These are phyloP conservation scores for Dicorynia guianensis DNA, from an alignment of 306 rosid species.

Conservation along the genomic window DNA sequence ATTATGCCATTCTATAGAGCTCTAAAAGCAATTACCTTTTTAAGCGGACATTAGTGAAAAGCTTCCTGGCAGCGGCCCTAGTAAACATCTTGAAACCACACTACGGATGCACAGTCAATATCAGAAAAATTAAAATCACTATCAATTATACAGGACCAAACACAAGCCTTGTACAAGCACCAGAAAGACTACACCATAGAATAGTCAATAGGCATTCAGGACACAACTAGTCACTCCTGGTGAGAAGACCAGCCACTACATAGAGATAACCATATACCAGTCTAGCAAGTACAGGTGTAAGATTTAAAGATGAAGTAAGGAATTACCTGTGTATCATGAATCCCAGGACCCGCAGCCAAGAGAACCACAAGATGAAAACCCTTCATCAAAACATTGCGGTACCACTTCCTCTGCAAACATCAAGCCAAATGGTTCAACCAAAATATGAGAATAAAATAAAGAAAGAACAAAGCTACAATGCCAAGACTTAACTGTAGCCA, in stretches of 20 bases:
- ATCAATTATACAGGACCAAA: conserved; percentile 18
- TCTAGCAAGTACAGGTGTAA: conserved; percentile 7
- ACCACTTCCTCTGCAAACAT: conserved; percentile 83
- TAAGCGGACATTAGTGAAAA: conserved; percentile 82
- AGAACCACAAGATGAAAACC: conserved; percentile 98
- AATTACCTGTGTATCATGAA: conserved; percentile 91
- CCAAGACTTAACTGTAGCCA: conserved; percentile 79
- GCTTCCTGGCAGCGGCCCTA: conserved; percentile 90
- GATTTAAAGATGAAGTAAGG: conserved; percentile 18
- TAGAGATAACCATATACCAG: background rate
- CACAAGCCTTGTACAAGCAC: conserved; percentile 8
- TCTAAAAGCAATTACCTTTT: conserved; percentile 60
- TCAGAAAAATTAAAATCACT: conserved; percentile 38
- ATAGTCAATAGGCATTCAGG: conserved; percentile 23
- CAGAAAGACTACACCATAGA: conserved; percentile 20
- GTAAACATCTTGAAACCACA: conserved; percentile 99
- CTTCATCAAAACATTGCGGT: conserved; percentile 95
- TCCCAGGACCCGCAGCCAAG: conserved; percentile 92
- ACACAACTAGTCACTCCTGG: conserved; percentile 8
- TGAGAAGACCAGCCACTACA: conserved; percentile 27
- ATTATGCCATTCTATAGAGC: conserved; percentile 23
- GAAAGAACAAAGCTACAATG: conserved; percentile 29
- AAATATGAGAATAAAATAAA: conserved; percentile 26
- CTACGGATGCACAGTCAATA: conserved; percentile 52
- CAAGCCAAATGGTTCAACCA: conserved; percentile 45